Percentiles rank a stretch among this genome's conserved stretches.
These are phyloP conservation scores for Daedaleopsis nitida DNA, from an alignment of 768 basidiomycete genomes.

Conservation along the genomic window DNA sequence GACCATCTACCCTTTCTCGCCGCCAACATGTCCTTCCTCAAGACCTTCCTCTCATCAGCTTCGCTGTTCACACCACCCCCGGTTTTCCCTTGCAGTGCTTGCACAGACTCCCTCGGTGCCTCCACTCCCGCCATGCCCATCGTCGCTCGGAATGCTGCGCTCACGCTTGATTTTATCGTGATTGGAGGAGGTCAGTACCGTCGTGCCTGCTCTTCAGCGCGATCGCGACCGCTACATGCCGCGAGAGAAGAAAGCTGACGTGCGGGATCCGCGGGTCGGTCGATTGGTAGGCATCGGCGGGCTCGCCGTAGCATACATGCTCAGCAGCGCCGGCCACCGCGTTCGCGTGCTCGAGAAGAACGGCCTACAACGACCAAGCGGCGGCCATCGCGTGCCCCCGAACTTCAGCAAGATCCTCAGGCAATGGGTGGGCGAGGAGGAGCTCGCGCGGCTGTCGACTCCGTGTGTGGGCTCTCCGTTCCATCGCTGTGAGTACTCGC, in stretches of 20 bases:
- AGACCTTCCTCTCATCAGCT: neutral
- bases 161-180: slow-evolving; percentile 45
- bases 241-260: neutral
- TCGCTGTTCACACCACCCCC: neutral
- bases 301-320: slow-evolving; percentile 55
- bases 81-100: neutral
- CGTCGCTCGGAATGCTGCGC: slow-evolving; percentile 28
- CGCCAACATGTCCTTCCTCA: neutral
- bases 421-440: slow-evolving; percentile 55
- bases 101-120: neutral
- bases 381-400: slow-evolving; percentile 53
- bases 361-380: slow-evolving; percentile 37
- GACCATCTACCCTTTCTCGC: neutral
- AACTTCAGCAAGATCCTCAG: slow-evolving; percentile 58
- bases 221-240: slow-evolving; percentile 1
- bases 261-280: no score
- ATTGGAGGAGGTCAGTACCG: slow-evolving; percentile 46
- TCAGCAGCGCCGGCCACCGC: slow-evolving; percentile 58
- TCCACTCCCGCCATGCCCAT: slow-evolving; percentile 18
- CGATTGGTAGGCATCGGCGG: slow-evolving; percentile 46
- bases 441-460: slow-evolving; percentile 40
- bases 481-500: slow-evolving; percentile 34
- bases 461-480: slow-evolving; percentile 36
- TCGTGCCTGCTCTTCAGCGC: neutral
- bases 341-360: slow-evolving; percentile 57